phyloP scores from a whole-genome alignment of 176 grass and related monocot species.

The Pharus latifolius region DNA sequence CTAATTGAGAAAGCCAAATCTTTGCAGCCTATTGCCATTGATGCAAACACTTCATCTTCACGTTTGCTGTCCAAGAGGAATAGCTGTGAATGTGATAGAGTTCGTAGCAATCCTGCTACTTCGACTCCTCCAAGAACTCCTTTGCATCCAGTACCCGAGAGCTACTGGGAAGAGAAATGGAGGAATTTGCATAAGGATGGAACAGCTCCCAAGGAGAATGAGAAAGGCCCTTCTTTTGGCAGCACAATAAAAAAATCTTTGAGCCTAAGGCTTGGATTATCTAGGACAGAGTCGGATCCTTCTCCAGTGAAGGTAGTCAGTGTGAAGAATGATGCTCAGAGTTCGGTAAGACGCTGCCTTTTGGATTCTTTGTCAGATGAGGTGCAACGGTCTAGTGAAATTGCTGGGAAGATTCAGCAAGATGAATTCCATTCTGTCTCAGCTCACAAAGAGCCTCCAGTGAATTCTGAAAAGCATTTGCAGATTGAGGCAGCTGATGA shows the following conservation, averaged over 20 bases:
- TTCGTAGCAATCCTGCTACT: slow-evolving; percentile 23
- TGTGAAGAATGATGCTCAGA: slow-evolving; percentile 6
- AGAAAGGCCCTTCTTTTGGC: slow-evolving; percentile 24
- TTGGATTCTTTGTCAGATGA: slow-evolving; percentile 36
- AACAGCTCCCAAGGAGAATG: slow-evolving; percentile 26
- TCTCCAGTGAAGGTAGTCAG: slow-evolving; percentile 27
- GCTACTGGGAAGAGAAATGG: slow-evolving; percentile 98
- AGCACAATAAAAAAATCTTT: slow-evolving; percentile 45
- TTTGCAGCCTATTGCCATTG: slow-evolving; percentile 54
- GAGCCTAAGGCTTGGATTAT: slow-evolving; percentile 41
- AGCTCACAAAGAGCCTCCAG: slow-evolving; percentile 8
- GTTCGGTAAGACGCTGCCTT: slow-evolving; percentile 46
- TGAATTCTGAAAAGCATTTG: background rate
- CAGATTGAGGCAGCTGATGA: slow-evolving; percentile 11
- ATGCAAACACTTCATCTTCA: slow-evolving; percentile 42
- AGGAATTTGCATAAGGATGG: slow-evolving; percentile 61
- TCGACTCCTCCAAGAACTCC: slow-evolving; percentile 53
- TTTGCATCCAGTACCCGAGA: slow-evolving; percentile 45
- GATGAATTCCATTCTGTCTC: slow-evolving; percentile 25
- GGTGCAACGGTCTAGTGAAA: slow-evolving; percentile 1
- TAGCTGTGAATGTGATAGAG: slow-evolving; percentile 23
- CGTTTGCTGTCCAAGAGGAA: slow-evolving; percentile 33
- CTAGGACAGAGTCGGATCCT: slow-evolving; percentile 62
- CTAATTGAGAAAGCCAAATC: slow-evolving; percentile 76
- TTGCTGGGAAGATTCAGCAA: slow-evolving; percentile 26